Evolutionary conservation across 1,284 basidiomycete species (phyloP).

Genomic region (Mycocalia duriaeana): DNA sequence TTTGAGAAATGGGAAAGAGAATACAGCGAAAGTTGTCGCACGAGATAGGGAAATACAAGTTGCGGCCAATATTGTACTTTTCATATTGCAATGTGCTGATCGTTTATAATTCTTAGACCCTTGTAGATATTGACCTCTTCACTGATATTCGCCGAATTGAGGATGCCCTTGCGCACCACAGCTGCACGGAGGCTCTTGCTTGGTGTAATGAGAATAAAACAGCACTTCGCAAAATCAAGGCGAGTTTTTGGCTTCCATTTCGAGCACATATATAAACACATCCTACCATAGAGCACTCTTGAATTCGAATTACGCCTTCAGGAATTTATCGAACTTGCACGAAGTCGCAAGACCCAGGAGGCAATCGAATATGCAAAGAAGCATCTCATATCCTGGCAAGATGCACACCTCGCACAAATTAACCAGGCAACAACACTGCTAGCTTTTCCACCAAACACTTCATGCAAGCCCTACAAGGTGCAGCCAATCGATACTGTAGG

Average conservation of each 20-base stretch:
- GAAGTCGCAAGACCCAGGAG: slow-evolving; percentile 60
- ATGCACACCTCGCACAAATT: slow-evolving; percentile 74
- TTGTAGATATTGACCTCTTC: slow-evolving; percentile 91
- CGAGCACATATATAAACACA: too few relatives aligned
- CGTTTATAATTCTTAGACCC: slow-evolving; percentile 41
- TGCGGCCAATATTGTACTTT: slow-evolving; percentile 16
- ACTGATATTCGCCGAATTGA: slow-evolving; percentile 85
- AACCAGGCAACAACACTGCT: slow-evolving; percentile 75
- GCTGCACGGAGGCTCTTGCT: slow-evolving; percentile 81
- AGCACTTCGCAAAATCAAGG: slow-evolving; percentile 87
- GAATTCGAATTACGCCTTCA: slow-evolving; percentile 95
- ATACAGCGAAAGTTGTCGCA: slow-evolving; percentile 66
- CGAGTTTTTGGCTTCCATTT: too few relatives aligned
- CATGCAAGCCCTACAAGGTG: slow-evolving; percentile 70
- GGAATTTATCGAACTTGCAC: slow-evolving; percentile 90
- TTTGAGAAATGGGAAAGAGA: slow-evolving; percentile 68
- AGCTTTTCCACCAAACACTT: slow-evolving; percentile 64
- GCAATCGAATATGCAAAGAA: slow-evolving; percentile 86
- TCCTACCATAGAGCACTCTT: slow-evolving; percentile 83
- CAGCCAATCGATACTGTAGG: slow-evolving; percentile 5
- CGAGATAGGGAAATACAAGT: slow-evolving; percentile 71
- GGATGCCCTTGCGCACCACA: slow-evolving; percentile 67
- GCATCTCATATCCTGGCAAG: slow-evolving; percentile 80
- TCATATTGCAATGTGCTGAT: slow-evolving; percentile 11
- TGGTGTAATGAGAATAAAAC: slow-evolving; percentile 98